Percentiles rank a stretch among this genome's conserved stretches.
These are phyloP conservation scores for Coemansia sp. DNA, from an alignment of 192 early-diverging fungal genomes.

Conservation along the genomic window DNA sequence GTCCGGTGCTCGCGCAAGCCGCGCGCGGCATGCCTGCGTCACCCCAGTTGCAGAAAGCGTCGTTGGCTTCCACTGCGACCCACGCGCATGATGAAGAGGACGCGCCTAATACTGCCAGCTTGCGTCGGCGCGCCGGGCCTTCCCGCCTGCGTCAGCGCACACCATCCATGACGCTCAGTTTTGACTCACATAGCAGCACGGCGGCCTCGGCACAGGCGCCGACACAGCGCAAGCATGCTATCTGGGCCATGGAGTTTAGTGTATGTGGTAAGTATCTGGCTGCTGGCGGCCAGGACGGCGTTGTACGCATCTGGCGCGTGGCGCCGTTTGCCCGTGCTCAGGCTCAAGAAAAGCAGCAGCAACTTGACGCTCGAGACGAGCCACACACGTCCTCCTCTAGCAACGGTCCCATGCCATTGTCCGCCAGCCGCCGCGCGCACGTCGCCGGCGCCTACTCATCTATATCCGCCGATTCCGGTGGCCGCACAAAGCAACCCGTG, in stretches of 20 bases:
- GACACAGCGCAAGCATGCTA: constrained; percentile 29
- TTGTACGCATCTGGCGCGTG: constrained; percentile 68
- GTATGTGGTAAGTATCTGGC: constrained; percentile 76
- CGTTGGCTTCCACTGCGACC: not conserved
- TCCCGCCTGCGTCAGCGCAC: not conserved
- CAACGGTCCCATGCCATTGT: not conserved
- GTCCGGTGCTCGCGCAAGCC: constrained; percentile 17
- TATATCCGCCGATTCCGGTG: not conserved
- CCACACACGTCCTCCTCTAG: constrained; percentile 5
- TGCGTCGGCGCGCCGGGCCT: constrained; percentile 13
- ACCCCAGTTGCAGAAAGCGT: not conserved
- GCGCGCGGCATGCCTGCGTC: not conserved
- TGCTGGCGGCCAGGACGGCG: constrained; percentile 73
- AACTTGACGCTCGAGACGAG: not conserved
- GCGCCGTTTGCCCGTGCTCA: constrained; percentile 44
- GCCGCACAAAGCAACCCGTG: not conserved
- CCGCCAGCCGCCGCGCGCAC: constrained; percentile 4
- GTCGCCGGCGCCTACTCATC: constrained; percentile 2
- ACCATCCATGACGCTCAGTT: constrained; percentile 19
- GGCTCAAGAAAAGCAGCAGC: constrained; percentile 24
- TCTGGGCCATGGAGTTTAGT: constrained; percentile 81
- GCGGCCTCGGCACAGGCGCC: not conserved
- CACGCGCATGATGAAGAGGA: not conserved
- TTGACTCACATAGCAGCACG: constrained; percentile 12
- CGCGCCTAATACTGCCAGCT: constrained; percentile 8